Evolutionary conservation across 2,329 filamentous ascomycete genomes (phyloP), one percentile per base, ranked within the genome.

Genomic region (Ophiostoma angusticollis): DNA sequence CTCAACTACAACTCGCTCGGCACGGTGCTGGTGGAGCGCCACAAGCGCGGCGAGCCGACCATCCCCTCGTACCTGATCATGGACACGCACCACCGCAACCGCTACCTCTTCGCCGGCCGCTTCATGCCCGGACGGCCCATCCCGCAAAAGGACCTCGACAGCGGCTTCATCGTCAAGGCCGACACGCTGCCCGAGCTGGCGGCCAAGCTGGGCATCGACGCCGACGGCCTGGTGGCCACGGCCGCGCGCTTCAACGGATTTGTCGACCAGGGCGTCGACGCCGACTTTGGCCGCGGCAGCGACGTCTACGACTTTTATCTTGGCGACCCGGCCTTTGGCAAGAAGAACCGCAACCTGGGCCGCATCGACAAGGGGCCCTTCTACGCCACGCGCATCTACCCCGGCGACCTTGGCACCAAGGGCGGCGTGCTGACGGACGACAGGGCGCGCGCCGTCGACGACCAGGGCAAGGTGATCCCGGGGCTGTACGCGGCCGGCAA

Each of bases 271-370:
- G 37, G 37, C 23, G 37, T 36, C n/a, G 35, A 39, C 14, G 39
- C 29, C 91, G 52, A 61, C 37, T 61, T 57, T 39, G 39, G 45
- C 11, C 52, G 57, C n/a, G 58, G 58, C 4, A 39, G 38, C n/a
- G 52, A 29, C 19, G 31, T 91, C 67, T 75, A 84, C 60, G 84
- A 93, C 56, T 79, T 93, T 56, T 89, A 75, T 65, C 74, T 93
- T 52, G 78, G 84, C 55, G 83, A 91, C 34, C 74, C 80, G 0
- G 72, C 80, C 21, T 70, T 33, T 29, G 23, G 17, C 16, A 23
- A 39, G 30, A 43, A 37, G 11, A 58, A 58, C 40, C 52, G 49
- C 2, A 56, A 53, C 46, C 50, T 60, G 24, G 53, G 53, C 6
- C 35, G 47, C 12, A 45, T 58, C 23, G 47, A 41, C 6, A 49